Evolutionary conservation across 2,329 filamentous ascomycete species (phyloP), one percentile per base, ranked within the genome.

Genomic region (Falciphora oryzae): DNA sequence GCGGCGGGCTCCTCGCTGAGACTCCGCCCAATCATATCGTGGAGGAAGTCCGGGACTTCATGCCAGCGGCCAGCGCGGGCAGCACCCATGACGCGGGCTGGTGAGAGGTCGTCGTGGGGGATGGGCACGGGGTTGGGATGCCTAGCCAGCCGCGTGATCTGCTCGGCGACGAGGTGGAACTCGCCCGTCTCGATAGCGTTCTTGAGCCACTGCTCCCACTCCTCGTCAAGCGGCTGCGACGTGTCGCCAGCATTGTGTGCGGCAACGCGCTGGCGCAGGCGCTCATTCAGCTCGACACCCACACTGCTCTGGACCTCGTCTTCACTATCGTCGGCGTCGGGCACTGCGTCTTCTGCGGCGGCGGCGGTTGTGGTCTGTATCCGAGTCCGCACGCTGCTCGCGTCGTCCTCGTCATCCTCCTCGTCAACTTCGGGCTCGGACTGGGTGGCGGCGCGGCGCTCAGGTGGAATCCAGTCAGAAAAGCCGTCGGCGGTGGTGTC

Each of bases 121-220:
- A 73, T 57, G 67, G 69, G 28, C 67, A 68, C 70, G 67, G 69
- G 73, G 69, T 75, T 71, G 74, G 72, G 69, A 11, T 53, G 44
- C n/a, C 44, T 53, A 74, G 75, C 70, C 68, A 75, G 73, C 63
- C 73, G 68, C 62, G 73, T 68, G 66, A 79, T 78, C 63, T 81
- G 77, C 59, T 80, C 78, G 5, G 78, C 76, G 31, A 83, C 77
- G 50, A 83, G 71, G 62, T 80, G 77, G 53, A 87, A 75, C 64
- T 83, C 78, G 66, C 87, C 88, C 7, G 83, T 80, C 71, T 91
- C 88, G 61, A 89, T 83, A 58, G 85, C 87, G 70, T 88, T 86
- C 75, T 91, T 91, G 66, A 91, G 78, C 84, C 88, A 91, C 73
- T 89, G 87, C 74, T 91, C 89, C 87, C 87, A 91, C 70, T 89